These are phyloP conservation scores for Rachicladosporium sp. DNA, from an alignment of 2,329 filamentous ascomycete species.

Conservation along the genomic window DNA sequence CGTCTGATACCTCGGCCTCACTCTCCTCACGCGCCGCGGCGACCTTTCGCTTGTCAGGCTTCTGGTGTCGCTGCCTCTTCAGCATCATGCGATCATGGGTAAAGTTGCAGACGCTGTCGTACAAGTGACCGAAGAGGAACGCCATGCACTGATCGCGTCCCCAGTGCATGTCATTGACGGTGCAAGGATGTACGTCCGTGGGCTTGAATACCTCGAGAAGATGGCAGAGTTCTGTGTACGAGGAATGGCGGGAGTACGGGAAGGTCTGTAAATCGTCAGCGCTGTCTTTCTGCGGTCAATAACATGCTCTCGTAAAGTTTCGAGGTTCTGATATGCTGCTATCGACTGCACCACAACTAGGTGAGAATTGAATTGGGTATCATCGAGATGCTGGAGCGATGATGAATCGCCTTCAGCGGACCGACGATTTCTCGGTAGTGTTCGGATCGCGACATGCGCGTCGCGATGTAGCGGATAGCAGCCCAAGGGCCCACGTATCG, in stretches of 20 bases:
- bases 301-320: too few species aligned
- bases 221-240: conserved; percentile 63
- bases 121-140: conserved; percentile 59
- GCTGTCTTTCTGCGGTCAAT: neutral
- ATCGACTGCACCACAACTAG: too few species aligned
- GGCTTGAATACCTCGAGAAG: conserved; percentile 58
- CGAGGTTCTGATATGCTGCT: too few species aligned
- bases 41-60: neutral
- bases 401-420: too few species aligned
- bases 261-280: conserved; percentile 38
- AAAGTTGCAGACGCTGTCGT: conserved; percentile 45
- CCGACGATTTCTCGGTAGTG: too few species aligned
- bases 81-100: conserved; percentile 53
- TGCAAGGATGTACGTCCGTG: conserved; percentile 72
- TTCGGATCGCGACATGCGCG: too few species aligned
- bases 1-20: neutral
- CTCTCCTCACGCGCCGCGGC: neutral
- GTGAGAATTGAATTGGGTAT: too few species aligned
- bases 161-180: conserved; percentile 52
- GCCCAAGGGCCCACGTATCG: too few species aligned
- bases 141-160: conserved; percentile 48
- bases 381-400: too few species aligned
- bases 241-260: conserved; percentile 83
- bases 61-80: neutral
- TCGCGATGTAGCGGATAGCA: too few species aligned